Conservation (phyloP, 805 yeast genomes). For the Candida rishiriensis region DNA sequence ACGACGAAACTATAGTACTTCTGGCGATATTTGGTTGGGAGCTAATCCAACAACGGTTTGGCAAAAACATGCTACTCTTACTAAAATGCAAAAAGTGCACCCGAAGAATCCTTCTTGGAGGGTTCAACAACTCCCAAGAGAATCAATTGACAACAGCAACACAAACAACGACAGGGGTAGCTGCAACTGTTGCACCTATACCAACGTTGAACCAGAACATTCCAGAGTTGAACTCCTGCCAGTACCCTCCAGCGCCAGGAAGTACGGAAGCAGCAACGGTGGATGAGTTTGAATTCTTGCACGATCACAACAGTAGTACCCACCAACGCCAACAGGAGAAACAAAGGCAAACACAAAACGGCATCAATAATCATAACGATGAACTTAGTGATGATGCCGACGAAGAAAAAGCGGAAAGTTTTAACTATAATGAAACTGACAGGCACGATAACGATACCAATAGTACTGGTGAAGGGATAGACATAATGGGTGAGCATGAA, state of each 20-base stretch:
- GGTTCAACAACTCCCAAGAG: background rate
- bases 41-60: slow-evolving; percentile 24
- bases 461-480: slow-evolving; percentile 17
- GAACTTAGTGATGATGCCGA: no score
- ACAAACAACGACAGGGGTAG: background rate
- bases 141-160: slow-evolving; percentile 4
- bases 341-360: background rate
- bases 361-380: background rate
- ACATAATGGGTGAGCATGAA: slow-evolving; percentile 32
- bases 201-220: slow-evolving; percentile 1
- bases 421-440: no score
- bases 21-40: slow-evolving; percentile 35
- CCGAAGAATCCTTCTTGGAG: slow-evolving; percentile 29
- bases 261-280: slow-evolving; percentile 6
- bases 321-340: background rate
- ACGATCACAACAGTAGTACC: background rate
- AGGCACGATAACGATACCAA: background rate
- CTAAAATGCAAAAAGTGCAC: slow-evolving; percentile 32
- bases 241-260: slow-evolving; percentile 23
- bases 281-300: slow-evolving; percentile 5
- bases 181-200: background rate
- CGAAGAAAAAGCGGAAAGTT: slow-evolving; percentile 13
- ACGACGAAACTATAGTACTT: slow-evolving; percentile 10
- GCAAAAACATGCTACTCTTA: slow-evolving; percentile 22
- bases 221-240: slow-evolving; percentile 22